These are phyloP conservation scores for Grifola frondosa DNA, from an alignment of 1,284 basidiomycete genomes.

Conservation along the genomic window DNA sequence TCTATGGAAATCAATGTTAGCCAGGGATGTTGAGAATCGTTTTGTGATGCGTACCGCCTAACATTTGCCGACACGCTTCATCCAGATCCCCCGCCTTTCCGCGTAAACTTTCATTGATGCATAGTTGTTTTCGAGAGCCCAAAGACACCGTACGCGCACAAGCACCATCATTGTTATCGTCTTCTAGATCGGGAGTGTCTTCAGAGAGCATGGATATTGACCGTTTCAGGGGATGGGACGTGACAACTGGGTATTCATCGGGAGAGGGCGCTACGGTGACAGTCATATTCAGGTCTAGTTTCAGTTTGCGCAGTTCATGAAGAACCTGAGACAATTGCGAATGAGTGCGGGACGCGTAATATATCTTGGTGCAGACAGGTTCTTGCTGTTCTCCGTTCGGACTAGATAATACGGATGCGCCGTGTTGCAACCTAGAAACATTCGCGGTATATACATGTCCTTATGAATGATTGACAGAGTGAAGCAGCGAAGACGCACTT, in stretches of 20 bases:
- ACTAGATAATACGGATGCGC: too few relatives aligned
- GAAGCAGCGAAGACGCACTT: conserved; percentile 48
- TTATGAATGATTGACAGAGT: too few relatives aligned
- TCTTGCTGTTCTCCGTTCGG: too few relatives aligned
- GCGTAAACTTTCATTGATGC: conserved; percentile 84
- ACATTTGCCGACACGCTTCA: conserved; percentile 87
- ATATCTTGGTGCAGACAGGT: conserved; percentile 78
- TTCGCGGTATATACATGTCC: background rate
- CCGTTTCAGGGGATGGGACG: conserved; percentile 1
- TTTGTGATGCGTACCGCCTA: conserved; percentile 70
- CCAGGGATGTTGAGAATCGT: conserved; percentile 2
- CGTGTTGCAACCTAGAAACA: conserved; percentile 19
- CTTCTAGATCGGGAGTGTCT: conserved; percentile 1
- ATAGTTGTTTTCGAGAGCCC: conserved; percentile 91
- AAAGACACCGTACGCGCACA: conserved; percentile 72
- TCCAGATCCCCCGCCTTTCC: conserved; percentile 77
- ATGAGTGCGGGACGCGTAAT: conserved; percentile 94
- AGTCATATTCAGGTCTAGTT: conserved; percentile 35
- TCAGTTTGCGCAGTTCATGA: conserved; percentile 79
- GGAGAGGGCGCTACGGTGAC: conserved; percentile 11
- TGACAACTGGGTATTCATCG: background rate
- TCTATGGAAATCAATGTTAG: conserved; percentile 35
- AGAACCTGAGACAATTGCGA: conserved; percentile 92
- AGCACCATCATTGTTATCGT: conserved; percentile 23
- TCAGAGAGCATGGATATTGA: background rate